Evolutionary conservation across 805 yeast genomes (phyloP).

Genomic region (Candida anglica): DNA sequence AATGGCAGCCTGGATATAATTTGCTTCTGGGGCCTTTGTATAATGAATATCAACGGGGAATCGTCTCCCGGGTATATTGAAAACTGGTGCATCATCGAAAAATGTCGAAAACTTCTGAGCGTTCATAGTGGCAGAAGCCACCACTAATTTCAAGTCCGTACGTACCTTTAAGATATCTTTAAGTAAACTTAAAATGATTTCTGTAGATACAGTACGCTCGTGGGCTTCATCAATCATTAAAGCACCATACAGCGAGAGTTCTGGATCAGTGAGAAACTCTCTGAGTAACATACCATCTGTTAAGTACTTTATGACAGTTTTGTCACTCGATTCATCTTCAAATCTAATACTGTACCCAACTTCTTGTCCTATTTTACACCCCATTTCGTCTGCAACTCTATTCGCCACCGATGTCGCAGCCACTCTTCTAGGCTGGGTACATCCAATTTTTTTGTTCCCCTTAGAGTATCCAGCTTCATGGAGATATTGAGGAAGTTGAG

Average conservation of each 20-base stretch:
- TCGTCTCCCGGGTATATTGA: slow-evolving; percentile 89
- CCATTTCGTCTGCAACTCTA: slow-evolving; percentile 89
- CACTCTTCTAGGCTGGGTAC: slow-evolving; percentile 94
- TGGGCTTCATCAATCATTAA: slow-evolving; percentile 97
- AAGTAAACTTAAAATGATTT: slow-evolving; percentile 70
- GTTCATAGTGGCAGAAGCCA: slow-evolving; percentile 94
- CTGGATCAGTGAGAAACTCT: slow-evolving; percentile 78
- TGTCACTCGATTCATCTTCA: slow-evolving; percentile 66
- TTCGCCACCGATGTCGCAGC: slow-evolving; percentile 91
- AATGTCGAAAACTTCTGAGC: slow-evolving; percentile 81
- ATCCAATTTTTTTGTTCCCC: slow-evolving; percentile 57
- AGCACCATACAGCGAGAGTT: slow-evolving; percentile 64
- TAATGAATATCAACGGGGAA: slow-evolving; percentile 86
- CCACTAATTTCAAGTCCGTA: slow-evolving; percentile 67
- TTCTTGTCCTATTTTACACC: slow-evolving; percentile 70
- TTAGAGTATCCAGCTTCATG: slow-evolving; percentile 76
- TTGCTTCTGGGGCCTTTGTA: slow-evolving; percentile 83
- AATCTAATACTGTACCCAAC: slow-evolving; percentile 90
- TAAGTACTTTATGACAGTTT: slow-evolving; percentile 79
- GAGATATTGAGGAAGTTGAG: slow-evolving; percentile 86
- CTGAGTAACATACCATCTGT: slow-evolving; percentile 94
- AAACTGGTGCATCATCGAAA: slow-evolving; percentile 80
- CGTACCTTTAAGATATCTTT: slow-evolving; percentile 65
- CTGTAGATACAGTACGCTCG: slow-evolving; percentile 92
- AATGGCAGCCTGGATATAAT: slow-evolving; percentile 85